Conservation (phyloP, 345 rosid genomes). For the Psidium friedrichsthalianum region DNA sequence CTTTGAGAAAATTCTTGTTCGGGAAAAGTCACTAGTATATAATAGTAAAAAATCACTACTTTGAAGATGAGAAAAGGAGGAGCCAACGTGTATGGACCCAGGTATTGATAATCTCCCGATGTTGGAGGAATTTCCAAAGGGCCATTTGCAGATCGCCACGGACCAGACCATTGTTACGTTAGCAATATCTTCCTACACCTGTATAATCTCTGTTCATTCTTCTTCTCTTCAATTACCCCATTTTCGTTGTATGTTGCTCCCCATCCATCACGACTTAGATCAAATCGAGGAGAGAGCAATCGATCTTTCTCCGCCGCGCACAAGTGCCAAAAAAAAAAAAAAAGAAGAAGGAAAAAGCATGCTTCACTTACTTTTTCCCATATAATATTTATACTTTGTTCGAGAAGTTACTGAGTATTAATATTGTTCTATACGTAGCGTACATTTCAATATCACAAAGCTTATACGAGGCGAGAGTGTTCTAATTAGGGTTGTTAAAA, state of each 20-base stretch:
- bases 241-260: background rate
- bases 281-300: background rate
- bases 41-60: background rate
- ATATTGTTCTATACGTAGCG: background rate
- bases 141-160: background rate
- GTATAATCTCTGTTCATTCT: background rate
- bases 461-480: background rate
- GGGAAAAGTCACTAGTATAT: background rate
- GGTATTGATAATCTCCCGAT: background rate
- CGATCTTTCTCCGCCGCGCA: background rate
- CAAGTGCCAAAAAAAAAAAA: background rate
- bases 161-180: background rate
- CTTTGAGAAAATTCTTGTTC: background rate
- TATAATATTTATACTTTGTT: background rate
- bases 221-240: background rate
- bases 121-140: background rate
- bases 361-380: background rate
- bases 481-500: background rate
- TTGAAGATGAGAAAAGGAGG: background rate
- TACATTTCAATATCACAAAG: background rate
- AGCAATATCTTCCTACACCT: background rate
- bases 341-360: background rate
- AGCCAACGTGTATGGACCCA: background rate
- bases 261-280: background rate
- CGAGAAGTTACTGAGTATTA: background rate